These are phyloP conservation scores for Phoma sp. DNA, from an alignment of 2,329 filamentous ascomycete genomes.

Conservation along the genomic window DNA sequence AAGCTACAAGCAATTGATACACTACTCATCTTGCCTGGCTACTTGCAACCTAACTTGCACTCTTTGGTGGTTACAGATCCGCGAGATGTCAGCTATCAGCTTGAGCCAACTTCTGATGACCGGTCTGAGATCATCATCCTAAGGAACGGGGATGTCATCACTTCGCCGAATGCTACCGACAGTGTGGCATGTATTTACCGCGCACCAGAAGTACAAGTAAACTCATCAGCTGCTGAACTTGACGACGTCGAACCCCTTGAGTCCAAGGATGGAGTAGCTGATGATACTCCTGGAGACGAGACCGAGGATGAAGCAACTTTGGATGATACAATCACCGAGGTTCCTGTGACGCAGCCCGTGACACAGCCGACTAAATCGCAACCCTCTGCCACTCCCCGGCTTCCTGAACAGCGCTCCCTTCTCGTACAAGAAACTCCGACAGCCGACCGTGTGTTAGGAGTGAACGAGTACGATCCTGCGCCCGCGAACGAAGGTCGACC, in stretches of 20 bases:
- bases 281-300: slow-evolving; percentile 23
- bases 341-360: slow-evolving; percentile 22
- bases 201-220: slow-evolving; percentile 38
- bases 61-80: not conserved
- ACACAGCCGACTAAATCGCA: slow-evolving; percentile 17
- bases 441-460: slow-evolving; percentile 20
- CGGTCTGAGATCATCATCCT: slow-evolving; percentile 37
- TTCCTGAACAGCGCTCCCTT: slow-evolving; percentile 32
- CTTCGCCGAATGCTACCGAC: slow-evolving; percentile 10
- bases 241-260: slow-evolving; percentile 7
- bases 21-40: slow-evolving; percentile 27
- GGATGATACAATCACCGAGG: slow-evolving; percentile 25
- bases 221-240: slow-evolving; percentile 36
- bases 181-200: slow-evolving; percentile 27
- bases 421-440: slow-evolving; percentile 45
- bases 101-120: slow-evolving; percentile 24
- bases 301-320: slow-evolving; percentile 36
- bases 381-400: slow-evolving; percentile 30
- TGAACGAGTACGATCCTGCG: not conserved
- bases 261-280: slow-evolving; percentile 3
- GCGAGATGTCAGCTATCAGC: slow-evolving; percentile 23
- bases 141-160: slow-evolving; percentile 35
- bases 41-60: no score
- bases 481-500: not conserved
- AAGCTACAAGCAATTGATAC: slow-evolving; percentile 36